These are phyloP conservation scores for Tetracentron sinense DNA, from an alignment of 164 flowering plant genomes.

Conservation along the genomic window DNA sequence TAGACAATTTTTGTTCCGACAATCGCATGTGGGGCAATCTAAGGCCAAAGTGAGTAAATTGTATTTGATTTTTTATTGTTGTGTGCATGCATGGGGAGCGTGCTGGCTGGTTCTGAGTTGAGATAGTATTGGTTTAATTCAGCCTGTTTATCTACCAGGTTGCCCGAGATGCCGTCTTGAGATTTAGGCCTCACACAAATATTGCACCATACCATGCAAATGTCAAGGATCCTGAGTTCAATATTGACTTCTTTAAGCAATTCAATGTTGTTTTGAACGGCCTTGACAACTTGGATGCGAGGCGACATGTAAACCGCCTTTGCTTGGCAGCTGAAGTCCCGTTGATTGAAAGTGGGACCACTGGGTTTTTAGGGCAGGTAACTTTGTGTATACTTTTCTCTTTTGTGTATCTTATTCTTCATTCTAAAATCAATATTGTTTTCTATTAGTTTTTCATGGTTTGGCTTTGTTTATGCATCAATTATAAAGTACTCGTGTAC, in stretches of 20 bases:
- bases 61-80: background rate
- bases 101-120: background rate
- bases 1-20: constrained; percentile 61
- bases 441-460: too few species aligned
- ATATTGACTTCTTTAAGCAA: constrained; percentile 66
- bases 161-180: constrained; percentile 70
- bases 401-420: too few species aligned
- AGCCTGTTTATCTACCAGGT: constrained; percentile 35
- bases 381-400: constrained; percentile 5
- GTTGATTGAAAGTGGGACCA: constrained; percentile 73
- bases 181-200: constrained; percentile 54
- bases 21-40: constrained; percentile 69
- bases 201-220: constrained; percentile 73
- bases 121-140: background rate
- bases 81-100: background rate
- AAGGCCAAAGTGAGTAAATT: constrained; percentile 53
- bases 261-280: constrained; percentile 76
- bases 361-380: constrained; percentile 74
- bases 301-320: constrained; percentile 72
- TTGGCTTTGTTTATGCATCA: too few species aligned
- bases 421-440: too few species aligned
- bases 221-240: constrained; percentile 59
- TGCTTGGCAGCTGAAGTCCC: constrained; percentile 69
- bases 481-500: too few species aligned
- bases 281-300: constrained; percentile 68